Base-by-base conservation (phyloP, 2,329 filamentous ascomycete species). In the Amesomyces nigricolor region DNA sequence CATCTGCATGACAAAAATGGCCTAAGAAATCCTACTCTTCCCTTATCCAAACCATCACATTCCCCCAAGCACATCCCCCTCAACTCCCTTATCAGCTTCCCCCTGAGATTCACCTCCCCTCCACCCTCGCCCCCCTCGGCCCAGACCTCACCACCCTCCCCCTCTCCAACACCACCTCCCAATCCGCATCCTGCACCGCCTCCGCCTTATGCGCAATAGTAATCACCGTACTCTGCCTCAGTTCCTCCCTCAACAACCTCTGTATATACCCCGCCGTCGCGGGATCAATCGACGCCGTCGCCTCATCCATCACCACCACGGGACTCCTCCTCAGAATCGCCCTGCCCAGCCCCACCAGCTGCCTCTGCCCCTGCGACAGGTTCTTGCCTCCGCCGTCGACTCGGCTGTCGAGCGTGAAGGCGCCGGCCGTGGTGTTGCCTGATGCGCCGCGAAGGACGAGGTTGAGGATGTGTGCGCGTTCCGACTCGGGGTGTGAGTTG, bases 191-290 rank as follows among this genome's bases (percentile, higher is more conserved):
- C 59, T 75, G 73, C 9, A 87, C 83, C 0, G 83, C 83, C 66
- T 85, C 80, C 1, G 85, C 70, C 1, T 82, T 75, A 66, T 86
- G 83, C n/a, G 83, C 82, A 65, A 86, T 85, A 0, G 82, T 84
- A 42, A 86, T 82, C 2, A 86, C 81, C 0, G 83, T 86, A 61
- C 79, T 82, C 13, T 73, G 58, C 4, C 66, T 64, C 44, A 86
- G 70, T 64, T 84, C 81, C 22, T 78, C 74, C 4, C 81, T 68
- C 39, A 86, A 64, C 2, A 85, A 72, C 13, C 77, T 71, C 67
- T 86, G 82, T 54, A 85, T 82, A 19, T 74, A 73, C 17, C 73
- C 72, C 0, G 83, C 82, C 1, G 83, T 86, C 54, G 72, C 74
- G 46, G 76, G 75, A 54, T 86, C 83, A 49, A 86, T 83, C 0